These are phyloP conservation scores for Parascedosporium putredinis DNA, from an alignment of 2,329 filamentous ascomycete genomes.

Conservation along the genomic window DNA sequence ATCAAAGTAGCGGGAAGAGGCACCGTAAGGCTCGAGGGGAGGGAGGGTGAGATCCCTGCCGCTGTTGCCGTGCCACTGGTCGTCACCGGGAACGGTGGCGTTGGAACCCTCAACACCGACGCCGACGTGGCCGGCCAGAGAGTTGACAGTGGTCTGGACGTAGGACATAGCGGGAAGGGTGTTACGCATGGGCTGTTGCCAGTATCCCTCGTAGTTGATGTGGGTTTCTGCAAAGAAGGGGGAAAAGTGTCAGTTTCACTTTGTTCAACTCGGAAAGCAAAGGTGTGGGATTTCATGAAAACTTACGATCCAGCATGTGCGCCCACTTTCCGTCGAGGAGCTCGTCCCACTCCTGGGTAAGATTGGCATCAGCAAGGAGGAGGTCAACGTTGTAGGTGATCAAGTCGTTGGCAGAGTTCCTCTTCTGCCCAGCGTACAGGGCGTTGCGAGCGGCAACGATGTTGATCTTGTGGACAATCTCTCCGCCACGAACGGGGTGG, in stretches of 20 bases:
- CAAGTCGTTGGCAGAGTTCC: constrained; percentile 44
- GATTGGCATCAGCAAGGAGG: constrained; percentile 46
- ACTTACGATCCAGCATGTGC: constrained; percentile 46
- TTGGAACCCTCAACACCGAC: constrained; percentile 55
- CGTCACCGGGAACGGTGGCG: constrained; percentile 57
- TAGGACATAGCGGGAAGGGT: constrained; percentile 39
- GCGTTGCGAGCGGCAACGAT: constrained; percentile 40
- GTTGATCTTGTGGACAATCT: constrained; percentile 44
- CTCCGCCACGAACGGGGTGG: constrained; percentile 46
- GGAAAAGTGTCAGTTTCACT: no score
- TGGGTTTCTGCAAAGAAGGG: no score
- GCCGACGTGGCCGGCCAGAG: constrained; percentile 52
- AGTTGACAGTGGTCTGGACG: constrained; percentile 36
- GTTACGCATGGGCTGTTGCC: constrained; percentile 67
- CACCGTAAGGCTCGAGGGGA: constrained; percentile 48
- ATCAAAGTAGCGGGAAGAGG: constrained; percentile 48
- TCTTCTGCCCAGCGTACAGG: constrained; percentile 40
- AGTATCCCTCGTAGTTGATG: constrained; percentile 39
- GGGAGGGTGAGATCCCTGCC: constrained; percentile 43
- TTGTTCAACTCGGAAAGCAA: not conserved
- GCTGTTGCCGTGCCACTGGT: constrained; percentile 29
- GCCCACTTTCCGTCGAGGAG: constrained; percentile 53
- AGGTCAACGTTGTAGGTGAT: constrained; percentile 38
- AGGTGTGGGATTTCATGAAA: not conserved
- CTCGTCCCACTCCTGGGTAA: constrained; percentile 46